Evolutionary conservation across 495 filamentous ascomycete species (phyloP), one percentile per base, ranked within the genome.

Genomic region (Pyronema domesticum): DNA sequence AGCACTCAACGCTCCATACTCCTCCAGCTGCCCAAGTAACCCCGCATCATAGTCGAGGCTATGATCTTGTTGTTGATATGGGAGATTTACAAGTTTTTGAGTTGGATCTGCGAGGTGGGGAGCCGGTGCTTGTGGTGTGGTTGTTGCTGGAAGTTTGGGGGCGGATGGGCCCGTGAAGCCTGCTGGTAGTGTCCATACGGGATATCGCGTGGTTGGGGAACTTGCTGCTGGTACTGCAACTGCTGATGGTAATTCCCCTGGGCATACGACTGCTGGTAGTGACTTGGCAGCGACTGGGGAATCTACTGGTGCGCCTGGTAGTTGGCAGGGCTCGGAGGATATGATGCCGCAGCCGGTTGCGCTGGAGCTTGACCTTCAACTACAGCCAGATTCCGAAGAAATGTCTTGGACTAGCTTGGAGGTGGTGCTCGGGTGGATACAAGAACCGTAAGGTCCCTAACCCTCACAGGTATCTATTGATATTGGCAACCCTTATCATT

Each of bases 371-470:
- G 61, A n/a, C 42, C 47, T 8, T 43, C 15, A 15, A 10, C 11
- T 10, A 37, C 53, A 30, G 56, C 14, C 44, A n/a, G n/a, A n/a
- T 64, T 64, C 33, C 62, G 46, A 11, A 61, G 61, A 35, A 64
- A 54, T 3, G 61, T 64, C 14, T 61, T 62, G 55, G 64, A 64
- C 34, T 60, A 60, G 45, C 61, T 64, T 7, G 62, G 62, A 35
- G 51, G 53, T 9, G 51, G 37, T n/a, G 51, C 51, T 42, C 59
- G 7, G 51, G 57, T 36, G 55, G 58, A 60, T 64, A n/a, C n/a
- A n/a, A n/a, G n/a, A n/a, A n/a, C n/a, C n/a, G n/a, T n/a, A n/a
- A n/a, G n/a, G n/a, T n/a, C n/a, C n/a, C n/a, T n/a, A n/a, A n/a
- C n/a, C n/a, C n/a, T n/a, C n/a, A n/a, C n/a, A n/a, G n/a, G n/a